These are phyloP conservation scores for Penicillium sp. DNA, from an alignment of 2,329 filamentous ascomycete genomes.

Conservation along the genomic window DNA sequence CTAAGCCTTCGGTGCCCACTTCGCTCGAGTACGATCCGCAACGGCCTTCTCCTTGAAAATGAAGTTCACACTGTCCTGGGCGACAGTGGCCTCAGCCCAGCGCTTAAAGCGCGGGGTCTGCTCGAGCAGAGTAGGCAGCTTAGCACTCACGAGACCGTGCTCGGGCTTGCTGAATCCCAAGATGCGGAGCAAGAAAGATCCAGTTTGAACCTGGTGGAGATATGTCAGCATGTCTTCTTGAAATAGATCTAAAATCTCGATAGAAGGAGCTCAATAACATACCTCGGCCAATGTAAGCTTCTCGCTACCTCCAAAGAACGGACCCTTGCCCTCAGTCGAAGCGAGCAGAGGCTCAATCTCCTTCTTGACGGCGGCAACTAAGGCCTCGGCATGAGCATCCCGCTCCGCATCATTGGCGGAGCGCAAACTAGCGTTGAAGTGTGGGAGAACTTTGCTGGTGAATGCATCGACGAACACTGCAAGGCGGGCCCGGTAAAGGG, in stretches of 20 bases:
- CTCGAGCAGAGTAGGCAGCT: slow-evolving; percentile 53
- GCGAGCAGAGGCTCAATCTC: slow-evolving; percentile 74
- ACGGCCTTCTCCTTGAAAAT: slow-evolving; percentile 63
- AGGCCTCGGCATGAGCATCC: slow-evolving; percentile 52
- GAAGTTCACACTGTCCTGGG: slow-evolving; percentile 67
- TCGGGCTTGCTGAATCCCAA: slow-evolving; percentile 59
- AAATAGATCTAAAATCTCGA: no score
- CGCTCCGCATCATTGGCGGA: slow-evolving; percentile 56
- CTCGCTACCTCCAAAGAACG: slow-evolving; percentile 68
- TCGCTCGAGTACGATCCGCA: slow-evolving; percentile 49
- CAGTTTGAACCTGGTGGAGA: slow-evolving; percentile 59
- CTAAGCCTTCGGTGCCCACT: slow-evolving; percentile 42
- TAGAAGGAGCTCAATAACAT: no score
- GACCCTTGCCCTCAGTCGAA: slow-evolving; percentile 49
- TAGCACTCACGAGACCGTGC: slow-evolving; percentile 53
- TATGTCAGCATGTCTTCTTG: not conserved
- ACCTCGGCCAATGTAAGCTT: slow-evolving; percentile 76
- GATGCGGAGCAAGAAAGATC: slow-evolving; percentile 69
- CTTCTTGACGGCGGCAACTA: slow-evolving; percentile 64
- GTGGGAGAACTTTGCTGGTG: slow-evolving; percentile 62
- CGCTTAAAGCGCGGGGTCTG: slow-evolving; percentile 68
- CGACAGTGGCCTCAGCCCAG: slow-evolving; percentile 66
- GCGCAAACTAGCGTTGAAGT: slow-evolving; percentile 53
- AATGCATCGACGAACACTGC: slow-evolving; percentile 75
- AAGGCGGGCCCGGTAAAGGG: slow-evolving; percentile 68